These are phyloP conservation scores for Sporothrix pseudoabietina DNA, from an alignment of 2,329 filamentous ascomycete genomes.

Conservation along the genomic window DNA sequence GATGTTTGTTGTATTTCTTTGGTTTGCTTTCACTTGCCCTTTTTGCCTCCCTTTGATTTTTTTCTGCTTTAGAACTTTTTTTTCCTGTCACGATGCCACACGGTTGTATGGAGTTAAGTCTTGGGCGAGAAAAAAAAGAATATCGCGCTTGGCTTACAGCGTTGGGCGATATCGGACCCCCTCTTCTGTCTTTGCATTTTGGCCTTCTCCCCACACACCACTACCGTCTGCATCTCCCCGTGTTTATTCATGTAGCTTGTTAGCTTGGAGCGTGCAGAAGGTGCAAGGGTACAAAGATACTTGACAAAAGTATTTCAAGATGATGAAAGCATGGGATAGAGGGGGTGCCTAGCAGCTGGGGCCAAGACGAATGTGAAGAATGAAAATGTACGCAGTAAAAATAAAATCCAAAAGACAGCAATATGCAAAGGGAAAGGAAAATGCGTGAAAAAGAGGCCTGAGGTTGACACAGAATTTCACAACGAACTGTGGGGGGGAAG, in stretches of 20 bases:
- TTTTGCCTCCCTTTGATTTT: neutral
- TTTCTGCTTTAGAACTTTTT: neutral
- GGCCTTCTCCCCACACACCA: neutral
- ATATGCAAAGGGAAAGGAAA: neutral
- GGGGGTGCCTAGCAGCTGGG: neutral
- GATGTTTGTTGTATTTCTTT: neutral
- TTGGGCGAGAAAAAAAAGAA: neutral
- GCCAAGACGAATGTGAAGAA: neutral
- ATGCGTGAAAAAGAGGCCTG: neutral
- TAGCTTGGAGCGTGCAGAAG: neutral
- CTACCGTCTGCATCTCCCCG: neutral
- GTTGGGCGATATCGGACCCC: conserved; percentile 23
- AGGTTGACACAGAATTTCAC: neutral
- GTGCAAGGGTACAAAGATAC: neutral
- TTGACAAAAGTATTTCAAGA: neutral
- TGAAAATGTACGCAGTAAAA: neutral
- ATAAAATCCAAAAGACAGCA: neutral
- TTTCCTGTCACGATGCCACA: conserved; percentile 20
- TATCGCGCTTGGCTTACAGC: conserved; percentile 3
- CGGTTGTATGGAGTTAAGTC: neutral
- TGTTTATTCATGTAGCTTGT: neutral
- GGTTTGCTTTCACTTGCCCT: neutral
- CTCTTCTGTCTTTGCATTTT: neutral
- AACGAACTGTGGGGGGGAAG: neutral
- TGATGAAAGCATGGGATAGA: neutral